Evolutionary conservation across 139 green algal genomes (phyloP).

Genomic region (Coelastrella sp.): DNA sequence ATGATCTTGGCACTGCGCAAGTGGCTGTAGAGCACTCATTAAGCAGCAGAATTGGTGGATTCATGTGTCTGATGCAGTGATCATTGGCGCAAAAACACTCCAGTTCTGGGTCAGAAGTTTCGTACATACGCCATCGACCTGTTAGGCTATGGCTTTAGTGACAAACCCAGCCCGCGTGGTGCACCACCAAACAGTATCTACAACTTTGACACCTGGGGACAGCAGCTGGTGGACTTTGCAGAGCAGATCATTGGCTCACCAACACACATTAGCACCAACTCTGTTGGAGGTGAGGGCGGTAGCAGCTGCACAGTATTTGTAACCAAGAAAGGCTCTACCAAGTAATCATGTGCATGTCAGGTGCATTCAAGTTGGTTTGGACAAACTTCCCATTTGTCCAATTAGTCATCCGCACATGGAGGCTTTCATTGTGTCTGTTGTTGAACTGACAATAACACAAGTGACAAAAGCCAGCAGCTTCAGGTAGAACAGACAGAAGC

Average conservation of each 20-base stretch:
- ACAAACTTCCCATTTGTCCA: too few relatives aligned
- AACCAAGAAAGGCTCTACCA: too few relatives aligned
- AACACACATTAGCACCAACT: constrained; percentile 89
- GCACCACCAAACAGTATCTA: constrained; percentile 65
- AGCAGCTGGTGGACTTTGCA: constrained; percentile 90
- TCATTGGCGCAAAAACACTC: constrained; percentile 93
- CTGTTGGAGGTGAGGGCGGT: constrained; percentile 76
- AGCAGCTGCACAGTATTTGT: neutral
- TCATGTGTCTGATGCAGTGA: constrained; percentile 55
- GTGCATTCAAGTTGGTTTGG: neutral
- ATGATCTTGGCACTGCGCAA: neutral
- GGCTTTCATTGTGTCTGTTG: too few relatives aligned
- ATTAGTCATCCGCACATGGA: too few relatives aligned
- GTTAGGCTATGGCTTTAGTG: constrained; percentile 85
- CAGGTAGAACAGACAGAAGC: too few relatives aligned
- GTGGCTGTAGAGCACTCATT: neutral
- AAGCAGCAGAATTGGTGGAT: neutral
- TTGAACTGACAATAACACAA: too few relatives aligned
- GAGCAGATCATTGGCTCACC: constrained; percentile 64
- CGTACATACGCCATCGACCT: constrained; percentile 91
- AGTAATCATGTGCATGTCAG: neutral
- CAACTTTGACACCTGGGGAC: constrained; percentile 71
- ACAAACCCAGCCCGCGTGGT: constrained; percentile 84
- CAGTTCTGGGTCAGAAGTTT: constrained; percentile 63
- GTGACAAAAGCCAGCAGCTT: too few relatives aligned